Conservation (phyloP, 1,284 basidiomycete species). For the Trichosporon ovoides region DNA sequence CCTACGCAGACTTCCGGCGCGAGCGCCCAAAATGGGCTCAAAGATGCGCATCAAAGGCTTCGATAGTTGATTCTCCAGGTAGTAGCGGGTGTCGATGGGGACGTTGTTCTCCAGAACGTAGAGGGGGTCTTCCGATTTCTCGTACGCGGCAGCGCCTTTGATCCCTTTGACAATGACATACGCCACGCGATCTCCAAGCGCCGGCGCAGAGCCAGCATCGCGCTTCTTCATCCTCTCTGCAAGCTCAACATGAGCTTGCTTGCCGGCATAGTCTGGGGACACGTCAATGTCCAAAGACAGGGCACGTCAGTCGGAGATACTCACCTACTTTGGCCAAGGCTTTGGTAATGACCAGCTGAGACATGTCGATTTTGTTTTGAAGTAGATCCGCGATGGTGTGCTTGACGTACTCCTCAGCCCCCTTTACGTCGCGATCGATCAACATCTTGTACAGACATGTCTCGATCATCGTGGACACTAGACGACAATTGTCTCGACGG, state of each 20-base stretch:
- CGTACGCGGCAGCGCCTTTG: conserved; percentile 94
- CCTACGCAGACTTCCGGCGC: conserved; percentile 73
- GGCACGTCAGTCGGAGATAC: conserved; percentile 25
- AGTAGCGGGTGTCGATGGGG: conserved; percentile 93
- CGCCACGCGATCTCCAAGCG: conserved; percentile 89
- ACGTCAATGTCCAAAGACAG: background rate
- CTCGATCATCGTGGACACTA: conserved; percentile 92
- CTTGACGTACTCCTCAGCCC: conserved; percentile 89
- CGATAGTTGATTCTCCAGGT: conserved; percentile 91
- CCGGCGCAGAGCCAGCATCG: conserved; percentile 89
- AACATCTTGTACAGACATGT: conserved; percentile 95
- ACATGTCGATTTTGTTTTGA: conserved; percentile 95
- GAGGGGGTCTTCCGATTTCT: conserved; percentile 93
- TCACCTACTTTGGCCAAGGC: conserved; percentile 78
- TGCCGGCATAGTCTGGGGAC: conserved; percentile 51
- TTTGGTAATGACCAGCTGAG: conserved; percentile 94
- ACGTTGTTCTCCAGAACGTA: conserved; percentile 95
- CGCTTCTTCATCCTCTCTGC: conserved; percentile 90
- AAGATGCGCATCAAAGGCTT: conserved; percentile 95
- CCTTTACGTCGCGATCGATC: conserved; percentile 85
- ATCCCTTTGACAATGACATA: conserved; percentile 95
- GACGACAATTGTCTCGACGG: conserved; percentile 87
- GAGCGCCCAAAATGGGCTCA: conserved; percentile 91
- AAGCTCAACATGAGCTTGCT: conserved; percentile 91
- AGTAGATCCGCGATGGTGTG: conserved; percentile 84